Base-by-base conservation (phyloP, 331 rosid species). In the Phaseolus coccineus region DNA sequence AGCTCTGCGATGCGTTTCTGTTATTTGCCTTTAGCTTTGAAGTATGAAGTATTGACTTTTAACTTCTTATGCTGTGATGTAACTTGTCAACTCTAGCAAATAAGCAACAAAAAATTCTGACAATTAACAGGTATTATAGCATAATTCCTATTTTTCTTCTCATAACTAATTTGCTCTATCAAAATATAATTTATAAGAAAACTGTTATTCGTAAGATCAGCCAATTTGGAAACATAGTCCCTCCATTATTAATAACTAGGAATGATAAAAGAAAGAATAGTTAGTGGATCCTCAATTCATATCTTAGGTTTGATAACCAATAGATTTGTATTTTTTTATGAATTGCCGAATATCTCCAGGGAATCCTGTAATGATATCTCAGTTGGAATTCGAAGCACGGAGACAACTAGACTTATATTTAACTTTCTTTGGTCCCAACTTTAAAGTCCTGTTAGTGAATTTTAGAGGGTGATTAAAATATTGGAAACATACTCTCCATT, bases 1-100 rank as follows among this genome's bases (percentile, higher is more conserved):
- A 65, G 74, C 19, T 74, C 28, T 62, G 76, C 62, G 40, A 28
- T 5, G 9, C 68, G 57, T 74, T 58, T 22, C 33, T 71, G 33
- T 71, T 12, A 13, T 33, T 11, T 58, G 64, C 11, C 24, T 46
- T 39, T 47, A 47, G 44, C 79, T 51, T 16, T 51, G 71, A 77
- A 33, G 25, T 61, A 8, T 47, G 67, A 73, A 33, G 25, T 61
- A 3, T 47, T 50, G 5, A 69, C 2, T 50, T 50, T 16, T 50
- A 15, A 50, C 66, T 72, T 58, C 22, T 50, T 50, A 48, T 57
- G 2, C 61, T 77, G 62, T 53, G 19, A 44, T 3, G 31, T 46
- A 31, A 25, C 58, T 22, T 27, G 75, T 30, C 57, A 55, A 40
- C 48, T 11, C 15, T 52, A 25, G 59, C 78, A 24, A 47, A 47